Evolutionary conservation across 345 rosid species (phyloP).

Genomic region (Syzygium aromaticum): DNA sequence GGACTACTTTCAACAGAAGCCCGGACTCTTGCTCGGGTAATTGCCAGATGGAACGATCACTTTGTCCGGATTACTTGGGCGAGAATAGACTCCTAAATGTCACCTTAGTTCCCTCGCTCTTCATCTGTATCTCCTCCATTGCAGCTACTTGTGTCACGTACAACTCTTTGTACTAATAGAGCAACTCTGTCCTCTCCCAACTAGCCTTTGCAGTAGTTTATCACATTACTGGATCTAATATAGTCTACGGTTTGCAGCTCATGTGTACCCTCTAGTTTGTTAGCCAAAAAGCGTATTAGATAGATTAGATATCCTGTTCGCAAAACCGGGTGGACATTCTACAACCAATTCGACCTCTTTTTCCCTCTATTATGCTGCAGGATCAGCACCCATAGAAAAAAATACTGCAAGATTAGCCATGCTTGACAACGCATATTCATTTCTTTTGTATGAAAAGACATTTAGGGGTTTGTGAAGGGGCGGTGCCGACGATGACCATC

Average conservation of each 20-base stretch:
- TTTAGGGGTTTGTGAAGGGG: neutral
- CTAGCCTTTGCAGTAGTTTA: neutral
- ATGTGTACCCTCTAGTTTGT: neutral
- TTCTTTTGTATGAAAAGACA: neutral
- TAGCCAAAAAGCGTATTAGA: neutral
- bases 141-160: constrained; percentile 78
- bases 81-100: constrained; percentile 55
- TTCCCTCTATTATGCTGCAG: neutral
- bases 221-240: neutral
- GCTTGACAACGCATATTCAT: neutral
- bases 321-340: neutral
- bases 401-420: neutral
- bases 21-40: constrained; percentile 82
- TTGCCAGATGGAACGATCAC: constrained; percentile 95
- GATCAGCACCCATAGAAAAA: neutral
- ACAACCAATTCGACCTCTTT: neutral
- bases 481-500: neutral
- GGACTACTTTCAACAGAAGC: constrained; percentile 93
- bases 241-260: neutral
- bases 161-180: constrained; percentile 68
- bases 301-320: neutral
- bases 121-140: constrained; percentile 69
- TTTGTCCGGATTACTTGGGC: constrained; percentile 79
- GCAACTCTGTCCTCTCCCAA: neutral
- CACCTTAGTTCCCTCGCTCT: constrained; percentile 79